Percentiles rank a stretch among this genome's conserved stretches.
These are phyloP conservation scores for Plasmodium knowlesi DNA, from an alignment of 169 alveolate genomes.

Conservation along the genomic window DNA sequence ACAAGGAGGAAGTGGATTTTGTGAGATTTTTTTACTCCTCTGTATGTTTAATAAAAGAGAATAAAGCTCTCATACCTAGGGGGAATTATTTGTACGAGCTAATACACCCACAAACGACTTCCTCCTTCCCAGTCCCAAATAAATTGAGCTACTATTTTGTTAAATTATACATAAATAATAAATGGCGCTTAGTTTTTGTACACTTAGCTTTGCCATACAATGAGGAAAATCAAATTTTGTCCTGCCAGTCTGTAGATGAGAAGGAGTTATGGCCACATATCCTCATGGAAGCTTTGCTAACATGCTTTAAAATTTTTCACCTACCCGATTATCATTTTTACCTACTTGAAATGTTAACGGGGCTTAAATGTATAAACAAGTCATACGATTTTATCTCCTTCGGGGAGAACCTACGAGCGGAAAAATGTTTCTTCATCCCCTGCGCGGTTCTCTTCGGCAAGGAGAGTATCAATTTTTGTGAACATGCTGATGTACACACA, in stretches of 20 bases:
- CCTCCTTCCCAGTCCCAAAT: constrained; percentile 52
- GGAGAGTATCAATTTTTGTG: not conserved
- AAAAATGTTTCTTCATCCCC: not conserved
- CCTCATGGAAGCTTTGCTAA: constrained; percentile 48
- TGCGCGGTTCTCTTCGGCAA: not conserved
- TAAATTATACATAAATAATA: constrained; percentile 61
- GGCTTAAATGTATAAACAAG: constrained; percentile 12
- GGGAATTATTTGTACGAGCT: constrained; percentile 58
- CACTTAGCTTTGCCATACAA: constrained; percentile 15
- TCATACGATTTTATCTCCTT: not conserved
- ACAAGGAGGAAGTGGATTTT: constrained; percentile 7
- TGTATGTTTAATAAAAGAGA: constrained; percentile 50
- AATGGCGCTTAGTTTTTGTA: constrained; percentile 62
- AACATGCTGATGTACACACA: not conserved
- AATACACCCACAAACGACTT: constrained; percentile 62
- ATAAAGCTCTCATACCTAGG: constrained; percentile 47
- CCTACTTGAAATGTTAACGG: constrained; percentile 62
- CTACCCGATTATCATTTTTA: constrained; percentile 16
- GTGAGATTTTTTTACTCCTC: constrained; percentile 47
- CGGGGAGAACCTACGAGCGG: not conserved
- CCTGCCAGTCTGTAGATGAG: constrained; percentile 21
- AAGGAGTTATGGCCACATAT: constrained; percentile 46
- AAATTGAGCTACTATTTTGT: constrained; percentile 52
- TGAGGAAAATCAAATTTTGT: constrained; percentile 9
- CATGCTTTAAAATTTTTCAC: constrained; percentile 9